A percentile compares a stretch with the other conserved stretches of the same genome.
Conservation (phyloP, 164 flowering plant species). For the Magnolia kwangsiensis region DNA sequence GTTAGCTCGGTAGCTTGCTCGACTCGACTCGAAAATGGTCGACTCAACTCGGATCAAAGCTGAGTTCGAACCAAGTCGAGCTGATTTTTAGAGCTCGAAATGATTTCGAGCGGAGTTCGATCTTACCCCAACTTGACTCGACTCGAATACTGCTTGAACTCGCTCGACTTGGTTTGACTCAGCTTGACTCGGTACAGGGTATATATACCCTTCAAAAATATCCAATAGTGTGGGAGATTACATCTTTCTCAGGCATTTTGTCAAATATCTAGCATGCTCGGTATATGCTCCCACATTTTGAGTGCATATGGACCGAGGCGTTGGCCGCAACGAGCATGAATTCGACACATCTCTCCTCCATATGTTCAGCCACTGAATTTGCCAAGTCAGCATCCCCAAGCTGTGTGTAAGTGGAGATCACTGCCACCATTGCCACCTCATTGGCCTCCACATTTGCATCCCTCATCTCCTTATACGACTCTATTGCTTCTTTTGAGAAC, state of each 20-base stretch:
- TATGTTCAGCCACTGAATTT: constrained; percentile 14
- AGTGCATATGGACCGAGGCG: constrained; percentile 46
- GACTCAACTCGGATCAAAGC: no score
- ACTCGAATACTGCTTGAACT: no score
- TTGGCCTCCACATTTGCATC: constrained; percentile 18
- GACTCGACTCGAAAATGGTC: no score
- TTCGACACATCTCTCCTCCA: constrained; percentile 23
- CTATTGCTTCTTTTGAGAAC: constrained; percentile 33
- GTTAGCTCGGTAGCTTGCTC: no score
- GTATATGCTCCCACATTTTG: constrained; percentile 37
- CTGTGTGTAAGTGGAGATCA: constrained; percentile 44
- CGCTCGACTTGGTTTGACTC: no score
- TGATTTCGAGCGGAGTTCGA: no score
- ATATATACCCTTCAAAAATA: no score
- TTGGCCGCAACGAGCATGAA: constrained; percentile 30
- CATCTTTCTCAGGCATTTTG: no score
- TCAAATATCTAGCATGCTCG: constrained; percentile 18
- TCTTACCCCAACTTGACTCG: no score
- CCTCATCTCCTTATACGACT: constrained; percentile 38
- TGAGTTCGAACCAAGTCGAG: no score
- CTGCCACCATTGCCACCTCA: constrained; percentile 47
- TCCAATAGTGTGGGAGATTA: constrained; percentile 6
- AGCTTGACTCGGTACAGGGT: no score
- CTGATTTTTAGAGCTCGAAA: no score
- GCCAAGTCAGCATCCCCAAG: constrained; percentile 30